A percentile compares a stretch with the other conserved stretches of the same genome.
phyloP scores from a whole-genome alignment of 1,284 basidiomycete species.

The Leccinum ponderosum region DNA sequence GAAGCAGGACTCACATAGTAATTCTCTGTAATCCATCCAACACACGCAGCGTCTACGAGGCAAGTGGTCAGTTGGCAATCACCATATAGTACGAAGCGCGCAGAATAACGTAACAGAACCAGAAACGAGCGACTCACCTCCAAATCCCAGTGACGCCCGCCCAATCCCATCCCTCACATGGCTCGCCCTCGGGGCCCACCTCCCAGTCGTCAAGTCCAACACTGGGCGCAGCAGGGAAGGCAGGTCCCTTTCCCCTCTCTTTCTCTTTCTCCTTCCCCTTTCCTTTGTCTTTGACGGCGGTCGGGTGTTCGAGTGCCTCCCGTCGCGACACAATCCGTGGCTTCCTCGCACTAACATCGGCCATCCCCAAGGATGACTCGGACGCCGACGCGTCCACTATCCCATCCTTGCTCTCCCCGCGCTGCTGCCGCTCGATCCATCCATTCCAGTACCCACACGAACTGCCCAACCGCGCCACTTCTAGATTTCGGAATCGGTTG shows the following conservation, averaged over 20 bases:
- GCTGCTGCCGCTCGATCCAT: slow-evolving; percentile 10
- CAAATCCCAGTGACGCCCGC: slow-evolving; percentile 56
- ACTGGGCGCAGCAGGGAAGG: background rate
- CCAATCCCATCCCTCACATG: slow-evolving; percentile 55
- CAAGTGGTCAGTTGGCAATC: slow-evolving; percentile 8
- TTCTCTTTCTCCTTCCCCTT: slow-evolving; percentile 13
- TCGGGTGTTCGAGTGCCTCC: slow-evolving; percentile 14
- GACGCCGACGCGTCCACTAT: background rate
- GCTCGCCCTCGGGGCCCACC: slow-evolving; percentile 19
- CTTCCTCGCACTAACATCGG: slow-evolving; percentile 4
- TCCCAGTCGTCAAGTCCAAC: slow-evolving; percentile 14
- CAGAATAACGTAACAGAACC: background rate
- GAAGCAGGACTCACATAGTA: slow-evolving; percentile 42
- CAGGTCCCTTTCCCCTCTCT: background rate
- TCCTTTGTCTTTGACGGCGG: slow-evolving; percentile 8
- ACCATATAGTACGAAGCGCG: background rate
- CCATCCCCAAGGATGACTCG: background rate
- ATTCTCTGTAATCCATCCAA: slow-evolving; percentile 58
- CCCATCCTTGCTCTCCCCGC: background rate
- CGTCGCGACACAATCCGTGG: slow-evolving; percentile 13
- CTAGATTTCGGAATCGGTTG: slow-evolving; percentile 40
- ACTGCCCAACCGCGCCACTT: slow-evolving; percentile 47
- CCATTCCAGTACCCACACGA: slow-evolving; percentile 45
- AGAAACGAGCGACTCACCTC: slow-evolving; percentile 38
- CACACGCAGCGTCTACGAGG: slow-evolving; percentile 49